phyloP scores from a whole-genome alignment of 129 eudicot genomes.

The Saposhnikovia divaricata region DNA sequence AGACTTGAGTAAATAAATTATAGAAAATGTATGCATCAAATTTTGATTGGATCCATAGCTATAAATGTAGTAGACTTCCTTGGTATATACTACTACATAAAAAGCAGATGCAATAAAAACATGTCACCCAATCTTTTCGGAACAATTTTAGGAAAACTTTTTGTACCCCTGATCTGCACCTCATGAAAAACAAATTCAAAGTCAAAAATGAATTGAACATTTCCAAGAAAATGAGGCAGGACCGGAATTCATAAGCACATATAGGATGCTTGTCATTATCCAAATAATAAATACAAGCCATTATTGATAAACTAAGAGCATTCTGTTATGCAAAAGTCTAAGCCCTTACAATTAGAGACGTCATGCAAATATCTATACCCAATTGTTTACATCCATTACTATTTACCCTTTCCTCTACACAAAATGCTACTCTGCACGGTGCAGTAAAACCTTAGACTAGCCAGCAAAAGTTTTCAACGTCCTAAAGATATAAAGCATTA shows the following conservation, averaged over 20 bases:
- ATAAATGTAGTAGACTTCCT: too few species aligned
- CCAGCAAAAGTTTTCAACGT: background rate
- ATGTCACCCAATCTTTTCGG: too few species aligned
- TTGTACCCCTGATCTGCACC: background rate
- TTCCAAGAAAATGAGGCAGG: background rate
- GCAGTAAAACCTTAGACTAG: background rate
- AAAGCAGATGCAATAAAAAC: too few species aligned
- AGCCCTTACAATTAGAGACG: background rate
- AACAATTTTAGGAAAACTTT: too few species aligned
- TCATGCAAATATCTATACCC: background rate
- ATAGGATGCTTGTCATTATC: background rate
- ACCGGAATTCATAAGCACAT: background rate
- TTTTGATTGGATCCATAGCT: too few species aligned
- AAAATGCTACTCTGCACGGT: conserved; percentile 6
- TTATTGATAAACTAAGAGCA: background rate
- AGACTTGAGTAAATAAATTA: too few species aligned
- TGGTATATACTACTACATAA: too few species aligned
- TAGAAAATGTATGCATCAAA: too few species aligned
- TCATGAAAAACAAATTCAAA: background rate
- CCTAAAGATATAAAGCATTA: background rate
- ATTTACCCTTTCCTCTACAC: background rate
- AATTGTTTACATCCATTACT: background rate
- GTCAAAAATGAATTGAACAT: too few species aligned
- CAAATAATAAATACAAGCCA: background rate
- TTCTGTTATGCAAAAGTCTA: background rate